A percentile compares a stretch with the other conserved stretches of the same genome.
Evolutionary conservation across 345 rosid genomes (phyloP).

Genomic region (Euphorbia lathyris): DNA sequence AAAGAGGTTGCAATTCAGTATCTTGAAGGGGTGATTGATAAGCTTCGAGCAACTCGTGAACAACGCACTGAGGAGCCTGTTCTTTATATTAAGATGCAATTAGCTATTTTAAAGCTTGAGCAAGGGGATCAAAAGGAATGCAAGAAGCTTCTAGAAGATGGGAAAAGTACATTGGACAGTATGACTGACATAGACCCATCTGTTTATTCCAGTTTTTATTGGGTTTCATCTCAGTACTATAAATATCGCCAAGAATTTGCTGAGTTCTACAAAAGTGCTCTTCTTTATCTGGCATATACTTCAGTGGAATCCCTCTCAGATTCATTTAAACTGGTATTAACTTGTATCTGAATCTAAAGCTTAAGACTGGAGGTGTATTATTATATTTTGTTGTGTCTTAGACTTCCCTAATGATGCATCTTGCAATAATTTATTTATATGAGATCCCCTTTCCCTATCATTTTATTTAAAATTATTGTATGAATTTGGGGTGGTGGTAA

Average conservation of each 20-base stretch:
- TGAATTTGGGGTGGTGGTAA: too few relatives aligned
- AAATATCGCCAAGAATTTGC: constrained; percentile 84
- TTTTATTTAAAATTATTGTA: too few relatives aligned
- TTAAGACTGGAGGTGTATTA: not conserved
- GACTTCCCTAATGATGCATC: not conserved
- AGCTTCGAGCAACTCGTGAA: constrained; percentile 71
- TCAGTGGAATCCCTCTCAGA: constrained; percentile 91
- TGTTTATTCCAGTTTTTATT: constrained; percentile 77
- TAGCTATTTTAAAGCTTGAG: constrained; percentile 81
- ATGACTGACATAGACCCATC: constrained; percentile 99
- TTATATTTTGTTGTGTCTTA: not conserved
- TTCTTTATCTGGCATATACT: constrained; percentile 91
- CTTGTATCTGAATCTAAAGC: constrained; percentile 1
- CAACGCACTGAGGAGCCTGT: constrained; percentile 78
- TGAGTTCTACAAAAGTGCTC: constrained; percentile 87
- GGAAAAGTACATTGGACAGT: constrained; percentile 75
- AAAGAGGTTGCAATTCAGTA: constrained; percentile 86
- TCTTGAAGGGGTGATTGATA: constrained; percentile 84
- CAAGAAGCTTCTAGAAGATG: constrained; percentile 88
- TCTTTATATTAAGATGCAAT: constrained; percentile 82
- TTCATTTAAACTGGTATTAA: constrained; percentile 83
- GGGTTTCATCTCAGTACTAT: constrained; percentile 92
- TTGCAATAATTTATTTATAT: not conserved
- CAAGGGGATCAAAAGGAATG: constrained; percentile 85
- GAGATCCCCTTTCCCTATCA: not conserved